Conservation (phyloP, 1,284 basidiomycete genomes). For the Microbotryomycetes sp. region DNA sequence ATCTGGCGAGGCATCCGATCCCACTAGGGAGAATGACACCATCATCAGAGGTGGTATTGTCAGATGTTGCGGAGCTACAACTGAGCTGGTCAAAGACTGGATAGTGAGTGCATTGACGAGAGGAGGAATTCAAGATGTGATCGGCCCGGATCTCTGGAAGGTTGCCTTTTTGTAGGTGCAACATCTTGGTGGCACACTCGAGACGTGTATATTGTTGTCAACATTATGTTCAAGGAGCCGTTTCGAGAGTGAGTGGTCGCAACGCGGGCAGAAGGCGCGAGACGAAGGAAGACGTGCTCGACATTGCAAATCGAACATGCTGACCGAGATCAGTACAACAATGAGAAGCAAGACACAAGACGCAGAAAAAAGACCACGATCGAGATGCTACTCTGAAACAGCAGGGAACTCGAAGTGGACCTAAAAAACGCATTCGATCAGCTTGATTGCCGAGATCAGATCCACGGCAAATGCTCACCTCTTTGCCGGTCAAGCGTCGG, state of each 20-base stretch:
- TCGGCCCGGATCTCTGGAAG: constrained; percentile 60
- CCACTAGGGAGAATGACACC: constrained; percentile 5
- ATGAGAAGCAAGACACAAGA: not conserved
- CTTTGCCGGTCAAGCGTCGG: constrained; percentile 88
- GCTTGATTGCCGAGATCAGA: not conserved
- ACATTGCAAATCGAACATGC: too few species aligned
- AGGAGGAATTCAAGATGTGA: constrained; percentile 40
- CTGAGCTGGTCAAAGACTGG: constrained; percentile 66
- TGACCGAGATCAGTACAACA: not conserved
- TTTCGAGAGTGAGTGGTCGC: too few species aligned
- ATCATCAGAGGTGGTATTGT: constrained; percentile 52
- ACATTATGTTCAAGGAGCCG: too few species aligned
- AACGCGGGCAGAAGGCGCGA: too few species aligned
- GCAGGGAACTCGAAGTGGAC: constrained; percentile 32
- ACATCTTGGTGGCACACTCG: too few species aligned
- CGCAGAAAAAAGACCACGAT: not conserved
- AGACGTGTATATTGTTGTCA: too few species aligned
- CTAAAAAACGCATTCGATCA: not conserved
- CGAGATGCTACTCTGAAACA: not conserved
- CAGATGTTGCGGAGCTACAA: constrained; percentile 63
- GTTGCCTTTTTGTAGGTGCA: too few species aligned
- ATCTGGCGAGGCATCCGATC: not conserved
- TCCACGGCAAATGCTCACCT: constrained; percentile 52
- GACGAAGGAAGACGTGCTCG: too few species aligned
- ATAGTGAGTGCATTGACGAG: constrained; percentile 45